phyloP scores from a whole-genome alignment of 352 stramenopile genomes.

The Blastocystis sp. region DNA sequence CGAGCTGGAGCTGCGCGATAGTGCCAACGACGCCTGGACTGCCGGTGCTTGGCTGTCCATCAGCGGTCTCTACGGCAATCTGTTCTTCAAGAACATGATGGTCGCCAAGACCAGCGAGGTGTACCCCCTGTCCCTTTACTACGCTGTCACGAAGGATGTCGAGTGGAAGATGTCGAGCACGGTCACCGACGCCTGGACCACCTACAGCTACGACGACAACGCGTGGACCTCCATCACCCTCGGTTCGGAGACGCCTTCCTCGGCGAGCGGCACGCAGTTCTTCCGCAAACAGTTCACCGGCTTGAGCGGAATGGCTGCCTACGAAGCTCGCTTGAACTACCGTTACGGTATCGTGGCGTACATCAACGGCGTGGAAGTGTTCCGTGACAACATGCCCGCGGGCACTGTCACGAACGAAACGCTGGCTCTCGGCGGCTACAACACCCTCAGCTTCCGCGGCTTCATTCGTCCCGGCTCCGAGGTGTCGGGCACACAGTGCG shows the following conservation, averaged over 20 bases:
- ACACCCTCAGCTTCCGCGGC: background rate
- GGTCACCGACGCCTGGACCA: background rate
- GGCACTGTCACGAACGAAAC: background rate
- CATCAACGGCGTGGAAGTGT: constrained; percentile 61
- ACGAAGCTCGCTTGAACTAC: constrained; percentile 26
- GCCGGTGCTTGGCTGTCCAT: constrained; percentile 29
- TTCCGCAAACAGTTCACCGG: constrained; percentile 37
- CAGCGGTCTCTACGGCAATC: constrained; percentile 7
- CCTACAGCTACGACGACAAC: constrained; percentile 15
- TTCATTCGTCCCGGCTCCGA: constrained; percentile 34
- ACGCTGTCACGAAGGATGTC: background rate
- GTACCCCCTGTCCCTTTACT: constrained; percentile 9
- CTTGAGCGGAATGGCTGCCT: background rate
- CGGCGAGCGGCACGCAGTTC: background rate
- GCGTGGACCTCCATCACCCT: background rate
- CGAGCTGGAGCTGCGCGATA: constrained; percentile 22
- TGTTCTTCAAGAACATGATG: constrained; percentile 48
- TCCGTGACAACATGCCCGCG: constrained; percentile 23
- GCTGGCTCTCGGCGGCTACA: background rate
- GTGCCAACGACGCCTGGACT: background rate
- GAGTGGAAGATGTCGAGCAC: background rate
- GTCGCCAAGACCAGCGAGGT: background rate
- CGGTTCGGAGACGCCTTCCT: background rate
- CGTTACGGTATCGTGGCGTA: constrained; percentile 47
- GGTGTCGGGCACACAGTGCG: background rate